Conservation (phyloP, 176 grass and related monocot species). For the Aegilops tauschii region DNA sequence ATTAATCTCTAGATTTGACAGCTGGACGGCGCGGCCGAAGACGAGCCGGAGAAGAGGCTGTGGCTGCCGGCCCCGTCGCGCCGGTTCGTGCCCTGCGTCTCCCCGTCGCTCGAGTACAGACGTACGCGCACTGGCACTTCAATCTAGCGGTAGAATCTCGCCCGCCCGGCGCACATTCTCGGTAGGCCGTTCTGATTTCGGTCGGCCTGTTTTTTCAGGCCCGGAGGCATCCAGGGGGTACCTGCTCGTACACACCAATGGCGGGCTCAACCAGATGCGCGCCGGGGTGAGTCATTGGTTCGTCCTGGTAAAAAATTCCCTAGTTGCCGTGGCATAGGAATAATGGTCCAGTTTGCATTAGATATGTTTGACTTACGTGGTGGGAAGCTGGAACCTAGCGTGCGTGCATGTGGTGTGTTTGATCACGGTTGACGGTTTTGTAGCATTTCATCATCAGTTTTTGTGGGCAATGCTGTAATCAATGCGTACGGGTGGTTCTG, state of each 20-base stretch:
- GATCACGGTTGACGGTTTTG: constrained; percentile 16
- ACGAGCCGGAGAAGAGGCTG: constrained; percentile 38
- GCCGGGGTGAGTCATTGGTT: constrained; percentile 61
- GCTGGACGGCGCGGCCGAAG: constrained; percentile 41
- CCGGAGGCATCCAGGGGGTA: constrained; percentile 59
- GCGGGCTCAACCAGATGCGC: constrained; percentile 97
- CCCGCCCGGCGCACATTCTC: not conserved
- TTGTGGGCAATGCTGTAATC: not conserved
- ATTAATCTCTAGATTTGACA: constrained; percentile 72
- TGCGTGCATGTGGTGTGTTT: constrained; percentile 36
- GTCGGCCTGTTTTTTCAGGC: constrained; percentile 39
- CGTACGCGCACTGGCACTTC: constrained; percentile 32
- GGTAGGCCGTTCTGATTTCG: not conserved
- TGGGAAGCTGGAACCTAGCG: not conserved
- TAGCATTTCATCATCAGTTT: not conserved
- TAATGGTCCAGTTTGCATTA: constrained; percentile 29
- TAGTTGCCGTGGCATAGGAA: constrained; percentile 9
- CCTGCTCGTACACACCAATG: constrained; percentile 84
- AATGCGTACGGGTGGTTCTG: constrained; percentile 10
- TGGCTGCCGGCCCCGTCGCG: constrained; percentile 59
- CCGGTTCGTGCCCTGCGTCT: constrained; percentile 63
- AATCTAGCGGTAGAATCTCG: not conserved
- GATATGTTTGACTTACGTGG: constrained; percentile 22
- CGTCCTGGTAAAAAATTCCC: not conserved
- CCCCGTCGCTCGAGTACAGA: constrained; percentile 35